Evolutionary conservation across 371 early-diverging fungal species (phyloP).

Genomic region (Apophysomyces sp.): DNA sequence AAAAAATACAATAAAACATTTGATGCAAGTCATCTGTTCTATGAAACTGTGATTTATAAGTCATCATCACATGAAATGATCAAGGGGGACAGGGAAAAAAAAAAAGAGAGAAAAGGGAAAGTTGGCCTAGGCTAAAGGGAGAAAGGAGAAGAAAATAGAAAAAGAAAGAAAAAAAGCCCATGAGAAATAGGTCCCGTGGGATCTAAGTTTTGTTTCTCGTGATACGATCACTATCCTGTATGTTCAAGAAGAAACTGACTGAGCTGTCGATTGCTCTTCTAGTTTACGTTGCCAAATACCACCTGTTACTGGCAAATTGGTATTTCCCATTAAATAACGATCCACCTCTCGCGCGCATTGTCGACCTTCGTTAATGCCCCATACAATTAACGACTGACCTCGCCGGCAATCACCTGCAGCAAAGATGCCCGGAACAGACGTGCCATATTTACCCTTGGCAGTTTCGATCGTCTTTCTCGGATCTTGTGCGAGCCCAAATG

Average conservation of each 20-base stretch:
- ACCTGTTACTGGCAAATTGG: slow-evolving; percentile 68
- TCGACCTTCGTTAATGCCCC: slow-evolving; percentile 97
- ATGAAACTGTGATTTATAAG: no score
- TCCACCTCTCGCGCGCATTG: slow-evolving; percentile 94
- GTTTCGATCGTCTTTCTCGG: slow-evolving; percentile 80
- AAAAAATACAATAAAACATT: background rate
- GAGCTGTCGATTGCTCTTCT: slow-evolving; percentile 9
- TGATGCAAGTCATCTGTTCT: no score
- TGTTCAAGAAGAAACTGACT: background rate
- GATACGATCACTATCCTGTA: background rate
- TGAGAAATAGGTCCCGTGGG: background rate
- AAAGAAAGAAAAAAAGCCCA: background rate
- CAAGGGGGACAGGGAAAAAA: no score
- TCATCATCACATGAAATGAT: no score
- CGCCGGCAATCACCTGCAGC: slow-evolving; percentile 97
- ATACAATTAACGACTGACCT: slow-evolving; percentile 94
- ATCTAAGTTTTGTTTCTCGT: slow-evolving; percentile 1
- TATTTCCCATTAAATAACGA: slow-evolving; percentile 70
- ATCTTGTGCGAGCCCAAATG: slow-evolving; percentile 75
- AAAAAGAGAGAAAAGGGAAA: no score
- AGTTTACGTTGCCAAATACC: slow-evolving; percentile 60
- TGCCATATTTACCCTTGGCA: slow-evolving; percentile 73
- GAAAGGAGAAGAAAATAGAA: background rate
- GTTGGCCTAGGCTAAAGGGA: background rate
- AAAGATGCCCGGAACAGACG: slow-evolving; percentile 80